Percentiles rank a stretch among this genome's conserved stretches.
These are phyloP conservation scores for Xylaria longipes DNA, from an alignment of 495 filamentous ascomycete species.

Conservation along the genomic window DNA sequence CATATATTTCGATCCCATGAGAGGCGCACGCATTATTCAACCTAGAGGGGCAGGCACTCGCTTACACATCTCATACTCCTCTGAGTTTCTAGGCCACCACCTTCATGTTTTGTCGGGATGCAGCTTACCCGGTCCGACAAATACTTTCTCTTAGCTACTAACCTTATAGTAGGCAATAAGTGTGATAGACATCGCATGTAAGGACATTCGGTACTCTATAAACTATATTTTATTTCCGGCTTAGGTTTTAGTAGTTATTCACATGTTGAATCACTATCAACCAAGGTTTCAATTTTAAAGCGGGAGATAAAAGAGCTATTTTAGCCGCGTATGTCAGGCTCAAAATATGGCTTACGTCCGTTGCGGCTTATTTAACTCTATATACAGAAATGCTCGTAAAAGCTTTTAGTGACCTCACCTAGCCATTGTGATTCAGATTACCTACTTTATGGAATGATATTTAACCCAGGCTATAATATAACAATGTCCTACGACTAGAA, in stretches of 20 bases:
- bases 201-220: neutral
- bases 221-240: neutral
- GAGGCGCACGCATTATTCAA: neutral
- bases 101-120: neutral
- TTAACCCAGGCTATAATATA: neutral
- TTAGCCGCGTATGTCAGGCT: neutral
- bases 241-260: neutral
- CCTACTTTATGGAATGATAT: neutral
- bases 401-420: neutral
- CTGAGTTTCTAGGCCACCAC: neutral
- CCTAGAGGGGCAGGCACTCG: neutral
- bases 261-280: neutral
- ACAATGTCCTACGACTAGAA: neutral
- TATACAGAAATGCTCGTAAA: neutral
- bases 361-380: neutral
- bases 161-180: neutral
- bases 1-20: neutral
- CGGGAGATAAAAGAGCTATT: neutral
- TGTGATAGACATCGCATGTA: neutral
- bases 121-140: neutral
- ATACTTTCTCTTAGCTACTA: neutral
- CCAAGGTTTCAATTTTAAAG: neutral
- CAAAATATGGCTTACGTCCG: neutral
- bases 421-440: neutral
- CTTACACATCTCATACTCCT: neutral